phyloP scores from a whole-genome alignment of 2,329 filamentous ascomycete species.

The Ophiostoma piceae region DNA sequence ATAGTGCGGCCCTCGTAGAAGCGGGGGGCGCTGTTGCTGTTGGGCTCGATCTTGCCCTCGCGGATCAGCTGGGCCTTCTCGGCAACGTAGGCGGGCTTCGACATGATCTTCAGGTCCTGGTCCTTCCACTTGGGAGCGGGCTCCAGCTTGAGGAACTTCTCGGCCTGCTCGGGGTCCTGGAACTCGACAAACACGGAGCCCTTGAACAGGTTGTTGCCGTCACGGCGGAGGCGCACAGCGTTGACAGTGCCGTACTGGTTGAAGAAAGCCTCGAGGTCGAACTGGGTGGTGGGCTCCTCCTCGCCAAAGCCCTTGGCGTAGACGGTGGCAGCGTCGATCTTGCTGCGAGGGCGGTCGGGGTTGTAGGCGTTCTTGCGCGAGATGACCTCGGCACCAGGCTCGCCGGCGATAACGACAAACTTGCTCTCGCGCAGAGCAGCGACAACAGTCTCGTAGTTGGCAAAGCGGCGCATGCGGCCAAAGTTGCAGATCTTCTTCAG shows the following conservation, averaged over 20 bases:
- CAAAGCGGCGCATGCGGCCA: constrained; percentile 94
- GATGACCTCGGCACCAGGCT: constrained; percentile 64
- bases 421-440: constrained; percentile 74
- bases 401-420: constrained; percentile 66
- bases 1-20: constrained; percentile 47
- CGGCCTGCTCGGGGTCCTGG: constrained; percentile 66
- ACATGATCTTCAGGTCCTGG: constrained; percentile 72
- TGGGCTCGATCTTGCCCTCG: constrained; percentile 62
- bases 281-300: constrained; percentile 77
- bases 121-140: constrained; percentile 81
- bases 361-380: constrained; percentile 71
- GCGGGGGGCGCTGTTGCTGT: constrained; percentile 37
- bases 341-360: constrained; percentile 54
- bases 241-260: constrained; percentile 67
- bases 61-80: constrained; percentile 68
- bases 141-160: constrained; percentile 74
- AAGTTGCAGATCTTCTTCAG: constrained; percentile 77
- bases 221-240: constrained; percentile 79
- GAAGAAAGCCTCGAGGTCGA: constrained; percentile 92
- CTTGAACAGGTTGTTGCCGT: constrained; percentile 73
- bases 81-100: constrained; percentile 82
- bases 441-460: constrained; percentile 78
- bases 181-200: constrained; percentile 96
- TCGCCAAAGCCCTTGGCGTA: constrained; percentile 94
- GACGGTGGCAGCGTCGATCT: constrained; percentile 66